phyloP scores from a whole-genome alignment of 371 early-diverging fungal genomes.

The Mucor irregularis region DNA sequence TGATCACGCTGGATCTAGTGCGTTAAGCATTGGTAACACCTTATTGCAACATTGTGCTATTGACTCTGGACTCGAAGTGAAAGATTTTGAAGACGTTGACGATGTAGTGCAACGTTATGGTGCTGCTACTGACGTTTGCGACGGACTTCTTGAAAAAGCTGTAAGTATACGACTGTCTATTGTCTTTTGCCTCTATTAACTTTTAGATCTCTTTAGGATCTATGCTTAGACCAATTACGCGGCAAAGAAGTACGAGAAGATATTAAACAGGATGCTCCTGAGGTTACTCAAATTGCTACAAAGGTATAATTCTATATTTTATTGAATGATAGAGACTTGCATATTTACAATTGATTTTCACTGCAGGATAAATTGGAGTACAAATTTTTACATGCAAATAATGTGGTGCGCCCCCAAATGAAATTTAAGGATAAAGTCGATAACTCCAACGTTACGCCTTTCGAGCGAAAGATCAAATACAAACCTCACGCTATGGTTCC shows the following conservation, averaged over 20 bases:
- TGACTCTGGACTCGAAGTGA: conserved; percentile 27
- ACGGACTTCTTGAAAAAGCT: conserved; percentile 80
- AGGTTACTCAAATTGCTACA: conserved; percentile 54
- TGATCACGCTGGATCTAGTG: conserved; percentile 43
- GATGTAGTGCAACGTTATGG: conserved; percentile 73
- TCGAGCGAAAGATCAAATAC: conserved; percentile 71
- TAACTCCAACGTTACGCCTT: conserved; percentile 76
- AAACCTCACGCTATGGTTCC: conserved; percentile 87
- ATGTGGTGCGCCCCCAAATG: conserved; percentile 85
- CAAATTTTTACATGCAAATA: conserved; percentile 71
- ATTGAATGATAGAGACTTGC: neutral
- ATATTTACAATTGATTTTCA: neutral
- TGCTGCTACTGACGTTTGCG: conserved; percentile 75
- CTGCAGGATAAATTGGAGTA: conserved; percentile 46
- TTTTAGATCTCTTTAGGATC: conserved; percentile 31
- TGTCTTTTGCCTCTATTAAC: neutral
- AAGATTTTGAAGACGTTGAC: conserved; percentile 55
- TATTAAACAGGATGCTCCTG: conserved; percentile 52
- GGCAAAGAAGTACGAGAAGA: conserved; percentile 43
- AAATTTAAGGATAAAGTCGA: conserved; percentile 85
- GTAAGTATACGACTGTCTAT: conserved; percentile 42
- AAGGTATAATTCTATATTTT: conserved; percentile 20
- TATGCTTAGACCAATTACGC: conserved; percentile 56
- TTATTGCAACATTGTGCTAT: conserved; percentile 54
- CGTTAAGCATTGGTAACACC: conserved; percentile 61